phyloP scores from a whole-genome alignment of 495 filamentous ascomycete species.

The Talaromyces ruber region DNA sequence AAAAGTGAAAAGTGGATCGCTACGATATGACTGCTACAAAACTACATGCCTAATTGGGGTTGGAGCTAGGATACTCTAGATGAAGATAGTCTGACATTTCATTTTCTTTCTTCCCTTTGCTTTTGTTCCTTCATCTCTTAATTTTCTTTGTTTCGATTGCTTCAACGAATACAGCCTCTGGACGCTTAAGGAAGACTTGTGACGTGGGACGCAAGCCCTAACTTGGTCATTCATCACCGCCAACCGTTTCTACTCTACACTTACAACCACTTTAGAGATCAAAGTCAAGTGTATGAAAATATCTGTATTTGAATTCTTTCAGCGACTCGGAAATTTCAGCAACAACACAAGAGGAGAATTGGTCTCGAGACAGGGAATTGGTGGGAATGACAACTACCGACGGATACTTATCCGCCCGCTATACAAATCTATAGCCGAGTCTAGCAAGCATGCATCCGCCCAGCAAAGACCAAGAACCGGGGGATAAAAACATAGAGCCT shows the following conservation, averaged over 20 bases:
- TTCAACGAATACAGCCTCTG: not conserved
- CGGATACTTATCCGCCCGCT: conserved; percentile 1
- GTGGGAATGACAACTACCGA: not conserved
- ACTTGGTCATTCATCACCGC: not conserved
- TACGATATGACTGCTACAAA: not conserved
- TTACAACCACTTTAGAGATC: not conserved
- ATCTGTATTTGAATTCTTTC: not conserved
- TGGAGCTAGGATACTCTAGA: not conserved
- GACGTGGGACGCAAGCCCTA: not conserved
- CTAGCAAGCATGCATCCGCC: not conserved
- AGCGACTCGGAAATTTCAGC: not conserved
- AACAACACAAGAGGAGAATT: not conserved
- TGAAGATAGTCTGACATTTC: not conserved
- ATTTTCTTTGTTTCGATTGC: not conserved
- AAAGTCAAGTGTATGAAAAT: not conserved
- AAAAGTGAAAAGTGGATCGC: not conserved
- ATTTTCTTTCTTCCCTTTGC: not conserved
- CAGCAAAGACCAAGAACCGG: not conserved
- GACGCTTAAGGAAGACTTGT: not conserved
- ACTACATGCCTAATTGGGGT: not conserved
- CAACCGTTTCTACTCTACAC: not conserved
- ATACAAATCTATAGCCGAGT: not conserved
- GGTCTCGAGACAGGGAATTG: not conserved
- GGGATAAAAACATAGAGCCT: not conserved
- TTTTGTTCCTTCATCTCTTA: not conserved